Evolutionary conservation across 2,329 filamentous ascomycete species (phyloP).

Genomic region (Aspergillus uvarum): DNA sequence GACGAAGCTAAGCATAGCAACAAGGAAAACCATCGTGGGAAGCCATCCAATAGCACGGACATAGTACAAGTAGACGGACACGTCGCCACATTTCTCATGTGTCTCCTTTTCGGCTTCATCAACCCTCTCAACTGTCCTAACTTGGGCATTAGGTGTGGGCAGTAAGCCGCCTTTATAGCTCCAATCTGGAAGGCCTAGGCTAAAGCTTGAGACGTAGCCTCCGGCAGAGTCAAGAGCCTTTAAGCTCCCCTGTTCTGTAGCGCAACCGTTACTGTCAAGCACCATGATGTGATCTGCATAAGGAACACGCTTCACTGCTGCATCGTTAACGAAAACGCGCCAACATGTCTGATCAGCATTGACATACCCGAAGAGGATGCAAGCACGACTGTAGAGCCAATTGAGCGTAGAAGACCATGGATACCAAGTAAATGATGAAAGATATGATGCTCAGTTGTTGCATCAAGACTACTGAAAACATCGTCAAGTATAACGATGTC

Average conservation of each 20-base stretch:
- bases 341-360: background rate
- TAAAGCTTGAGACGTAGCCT: constrained; percentile 45
- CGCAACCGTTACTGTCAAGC: constrained; percentile 38
- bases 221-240: constrained; percentile 34
- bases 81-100: constrained; percentile 41
- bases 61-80: constrained; percentile 45
- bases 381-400: constrained; percentile 41
- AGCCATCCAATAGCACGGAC: constrained; percentile 39
- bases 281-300: constrained; percentile 46
- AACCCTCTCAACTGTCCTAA: constrained; percentile 9
- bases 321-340: background rate
- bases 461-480: constrained; percentile 53
- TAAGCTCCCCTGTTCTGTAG: constrained; percentile 46
- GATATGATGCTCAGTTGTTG: constrained; percentile 50
- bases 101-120: constrained; percentile 27
- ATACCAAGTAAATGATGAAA: constrained; percentile 49
- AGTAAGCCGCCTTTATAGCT: constrained; percentile 22
- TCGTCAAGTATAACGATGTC: constrained; percentile 53
- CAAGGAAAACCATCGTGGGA: constrained; percentile 35
- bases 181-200: constrained; percentile 35
- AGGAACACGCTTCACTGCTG: constrained; percentile 40
- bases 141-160: constrained; percentile 5
- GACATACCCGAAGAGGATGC: constrained; percentile 37
- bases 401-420: constrained; percentile 47
- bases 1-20: constrained; percentile 40